Conservation (phyloP, 2,329 filamentous ascomycete species). For the Dactylella cylindrospora region DNA sequence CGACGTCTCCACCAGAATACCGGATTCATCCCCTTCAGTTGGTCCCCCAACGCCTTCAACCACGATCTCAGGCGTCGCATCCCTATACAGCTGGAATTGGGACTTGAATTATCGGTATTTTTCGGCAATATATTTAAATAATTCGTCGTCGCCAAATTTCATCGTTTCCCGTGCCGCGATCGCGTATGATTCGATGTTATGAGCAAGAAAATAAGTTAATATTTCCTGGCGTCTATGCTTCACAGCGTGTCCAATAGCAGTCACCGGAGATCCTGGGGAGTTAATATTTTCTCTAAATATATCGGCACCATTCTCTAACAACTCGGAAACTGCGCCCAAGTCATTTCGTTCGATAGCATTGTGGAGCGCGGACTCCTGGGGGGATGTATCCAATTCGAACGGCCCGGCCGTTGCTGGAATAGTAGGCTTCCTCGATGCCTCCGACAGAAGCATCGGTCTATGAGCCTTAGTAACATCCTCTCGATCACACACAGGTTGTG, state of each 20-base stretch:
- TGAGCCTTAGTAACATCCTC: too few species aligned
- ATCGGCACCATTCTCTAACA: background rate
- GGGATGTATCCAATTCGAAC: too few species aligned
- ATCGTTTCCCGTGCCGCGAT: constrained; percentile 4
- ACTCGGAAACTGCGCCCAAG: background rate
- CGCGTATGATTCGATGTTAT: constrained; percentile 3
- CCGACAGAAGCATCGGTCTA: too few species aligned
- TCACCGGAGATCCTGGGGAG: background rate
- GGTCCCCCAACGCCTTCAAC: too few species aligned
- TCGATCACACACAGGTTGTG: too few species aligned
- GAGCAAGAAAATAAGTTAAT: background rate
- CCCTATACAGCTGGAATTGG: background rate
- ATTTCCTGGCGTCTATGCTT: constrained; percentile 3
- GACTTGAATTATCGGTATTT: background rate
- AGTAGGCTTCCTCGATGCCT: too few species aligned
- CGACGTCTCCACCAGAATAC: too few species aligned
- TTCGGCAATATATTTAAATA: background rate
- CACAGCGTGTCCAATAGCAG: background rate
- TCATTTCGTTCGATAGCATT: background rate
- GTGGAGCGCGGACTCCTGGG: too few species aligned
- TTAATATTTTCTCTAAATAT: constrained; percentile 4
- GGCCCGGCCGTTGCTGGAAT: too few species aligned
- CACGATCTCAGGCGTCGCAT: too few species aligned
- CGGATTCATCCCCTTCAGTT: too few species aligned
- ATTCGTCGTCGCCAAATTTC: constrained; percentile 1